Conservation (phyloP, 768 basidiomycete genomes). For the Mrakia hoshinonis region DNA sequence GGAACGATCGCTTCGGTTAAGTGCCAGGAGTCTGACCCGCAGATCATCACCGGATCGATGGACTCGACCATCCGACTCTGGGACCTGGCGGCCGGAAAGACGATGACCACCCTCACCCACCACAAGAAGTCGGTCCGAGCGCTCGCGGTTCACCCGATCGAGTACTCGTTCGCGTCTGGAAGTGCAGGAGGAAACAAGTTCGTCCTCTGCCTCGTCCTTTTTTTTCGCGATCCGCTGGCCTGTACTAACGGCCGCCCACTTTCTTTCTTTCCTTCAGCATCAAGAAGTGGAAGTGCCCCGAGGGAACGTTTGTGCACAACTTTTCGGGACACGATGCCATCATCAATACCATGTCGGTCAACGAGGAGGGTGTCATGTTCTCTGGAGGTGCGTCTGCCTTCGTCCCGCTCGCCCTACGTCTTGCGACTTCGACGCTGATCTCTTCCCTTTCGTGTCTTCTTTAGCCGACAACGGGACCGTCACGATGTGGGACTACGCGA, state of each 20-base stretch:
- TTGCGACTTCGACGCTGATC: background rate
- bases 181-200: slow-evolving; percentile 94
- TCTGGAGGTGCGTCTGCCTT: slow-evolving; percentile 66
- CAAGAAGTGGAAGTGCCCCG: slow-evolving; percentile 99
- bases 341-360: slow-evolving; percentile 90
- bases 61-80: slow-evolving; percentile 91
- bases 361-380: slow-evolving; percentile 92
- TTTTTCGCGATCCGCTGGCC: background rate
- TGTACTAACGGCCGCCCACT: background rate
- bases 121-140: slow-evolving; percentile 97
- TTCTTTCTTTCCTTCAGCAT: slow-evolving; percentile 45
- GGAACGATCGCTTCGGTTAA: slow-evolving; percentile 92
- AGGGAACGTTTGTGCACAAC: slow-evolving; percentile 91
- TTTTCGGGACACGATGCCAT: slow-evolving; percentile 94
- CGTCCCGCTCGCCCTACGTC: background rate
- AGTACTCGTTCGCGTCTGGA: slow-evolving; percentile 91
- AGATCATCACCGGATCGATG: slow-evolving; percentile 97
- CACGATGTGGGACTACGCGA: slow-evolving; percentile 89
- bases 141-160: slow-evolving; percentile 87
- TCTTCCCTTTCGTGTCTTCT: background rate
- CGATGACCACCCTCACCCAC: slow-evolving; percentile 92
- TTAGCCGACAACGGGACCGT: slow-evolving; percentile 84
- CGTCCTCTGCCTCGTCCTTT: slow-evolving; percentile 22
- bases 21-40: slow-evolving; percentile 93
- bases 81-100: slow-evolving; percentile 97